phyloP scores from a whole-genome alignment of 1,139 yeast genomes.

The Yamadazyma epiphylla region DNA sequence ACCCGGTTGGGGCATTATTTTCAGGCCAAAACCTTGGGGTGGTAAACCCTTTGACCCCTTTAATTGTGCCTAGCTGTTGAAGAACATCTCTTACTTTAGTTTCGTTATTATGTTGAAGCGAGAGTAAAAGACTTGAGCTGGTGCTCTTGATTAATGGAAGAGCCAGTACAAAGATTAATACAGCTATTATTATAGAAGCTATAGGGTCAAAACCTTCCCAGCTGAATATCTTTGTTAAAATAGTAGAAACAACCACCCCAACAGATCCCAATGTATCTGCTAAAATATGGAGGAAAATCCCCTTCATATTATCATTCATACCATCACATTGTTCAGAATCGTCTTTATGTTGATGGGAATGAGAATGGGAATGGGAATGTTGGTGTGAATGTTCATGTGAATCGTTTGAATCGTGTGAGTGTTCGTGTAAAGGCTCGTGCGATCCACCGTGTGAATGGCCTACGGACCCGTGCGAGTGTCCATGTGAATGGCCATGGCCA shows the following conservation, averaged over 20 bases:
- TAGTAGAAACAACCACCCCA: conserved; percentile 87
- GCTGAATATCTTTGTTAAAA: conserved; percentile 54
- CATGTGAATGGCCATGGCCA: conserved; percentile 46
- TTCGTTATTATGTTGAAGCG: conserved; percentile 54
- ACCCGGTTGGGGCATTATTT: conserved; percentile 44
- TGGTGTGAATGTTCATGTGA: conserved; percentile 10
- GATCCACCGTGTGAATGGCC: conserved; percentile 33
- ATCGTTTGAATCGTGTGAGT: conserved; percentile 15
- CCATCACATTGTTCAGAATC: conserved; percentile 14
- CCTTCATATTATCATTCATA: conserved; percentile 86
- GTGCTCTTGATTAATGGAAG: conserved; percentile 81
- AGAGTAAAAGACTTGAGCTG: conserved; percentile 66
- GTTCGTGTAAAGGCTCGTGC: conserved; percentile 25
- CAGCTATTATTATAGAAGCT: conserved; percentile 85
- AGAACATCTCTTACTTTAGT: conserved; percentile 58
- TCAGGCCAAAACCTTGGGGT: conserved; percentile 92
- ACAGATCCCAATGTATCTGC: conserved; percentile 97
- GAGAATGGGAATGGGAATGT: conserved; percentile 6
- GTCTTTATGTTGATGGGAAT: conserved; percentile 10
- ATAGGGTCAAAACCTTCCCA: conserved; percentile 82
- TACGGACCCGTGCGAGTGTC: conserved; percentile 34
- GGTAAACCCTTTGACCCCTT: conserved; percentile 81
- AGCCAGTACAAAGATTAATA: conserved; percentile 75
- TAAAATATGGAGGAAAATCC: conserved; percentile 85
- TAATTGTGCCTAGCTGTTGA: conserved; percentile 61